A percentile compares a stretch with the other conserved stretches of the same genome.
Evolutionary conservation across 2,329 filamentous ascomycete species (phyloP).

Genomic region (Lasiodiplodia gonubiensis): DNA sequence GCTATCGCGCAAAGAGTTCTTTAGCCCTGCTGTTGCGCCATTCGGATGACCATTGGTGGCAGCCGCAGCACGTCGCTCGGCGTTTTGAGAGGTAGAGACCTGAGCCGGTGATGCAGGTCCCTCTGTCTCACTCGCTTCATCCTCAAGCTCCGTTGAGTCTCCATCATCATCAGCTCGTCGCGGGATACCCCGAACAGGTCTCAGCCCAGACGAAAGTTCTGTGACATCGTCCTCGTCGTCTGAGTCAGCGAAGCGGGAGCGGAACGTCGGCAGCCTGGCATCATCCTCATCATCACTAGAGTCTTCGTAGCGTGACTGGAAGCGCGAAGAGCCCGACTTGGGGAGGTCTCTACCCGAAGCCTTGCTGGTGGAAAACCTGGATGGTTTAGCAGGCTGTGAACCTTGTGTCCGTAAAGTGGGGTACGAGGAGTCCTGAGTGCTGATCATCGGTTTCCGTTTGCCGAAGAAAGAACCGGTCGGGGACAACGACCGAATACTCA

Average conservation of each 20-base stretch:
- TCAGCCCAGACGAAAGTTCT: conserved; percentile 45
- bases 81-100: conserved; percentile 53
- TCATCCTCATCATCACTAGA: conserved; percentile 66
- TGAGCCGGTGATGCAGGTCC: conserved; percentile 36
- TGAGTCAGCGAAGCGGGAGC: conserved; percentile 57
- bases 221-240: conserved; percentile 59
- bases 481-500: conserved; percentile 74
- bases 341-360: background rate
- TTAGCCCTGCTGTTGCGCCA: conserved; percentile 35
- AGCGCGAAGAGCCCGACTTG: conserved; percentile 30
- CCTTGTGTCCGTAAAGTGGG: conserved; percentile 5
- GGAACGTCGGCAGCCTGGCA: conserved; percentile 44
- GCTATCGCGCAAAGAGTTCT: conserved; percentile 48
- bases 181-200: conserved; percentile 66
- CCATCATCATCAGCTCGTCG: conserved; percentile 62
- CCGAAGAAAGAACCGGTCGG: conserved; percentile 64
- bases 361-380: conserved; percentile 4
- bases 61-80: conserved; percentile 39
- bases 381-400: background rate
- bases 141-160: conserved; percentile 60
- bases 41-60: conserved; percentile 35
- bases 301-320: conserved; percentile 66
- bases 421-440: conserved; percentile 29
- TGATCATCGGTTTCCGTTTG: conserved; percentile 30
- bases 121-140: conserved; percentile 44